A percentile compares a stretch with the other conserved stretches of the same genome.
These are phyloP conservation scores for Talaromyces atroroseus DNA, from an alignment of 2,329 filamentous ascomycete genomes.

Conservation along the genomic window DNA sequence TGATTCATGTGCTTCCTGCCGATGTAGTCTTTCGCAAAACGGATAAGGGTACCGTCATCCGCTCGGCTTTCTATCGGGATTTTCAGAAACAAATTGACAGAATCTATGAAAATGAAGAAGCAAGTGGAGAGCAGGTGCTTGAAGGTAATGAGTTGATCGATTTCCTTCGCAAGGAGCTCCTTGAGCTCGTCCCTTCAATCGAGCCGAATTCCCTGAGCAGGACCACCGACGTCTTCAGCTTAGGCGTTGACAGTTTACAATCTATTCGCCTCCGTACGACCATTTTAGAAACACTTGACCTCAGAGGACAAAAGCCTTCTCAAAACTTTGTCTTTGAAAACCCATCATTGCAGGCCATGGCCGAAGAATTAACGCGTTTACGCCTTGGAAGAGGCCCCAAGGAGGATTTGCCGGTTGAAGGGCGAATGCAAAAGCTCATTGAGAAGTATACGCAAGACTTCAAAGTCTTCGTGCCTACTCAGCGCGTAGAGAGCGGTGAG, in stretches of 20 bases:
- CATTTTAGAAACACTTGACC: conserved; percentile 48
- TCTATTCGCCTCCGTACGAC: conserved; percentile 52
- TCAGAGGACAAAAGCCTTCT: conserved; percentile 41
- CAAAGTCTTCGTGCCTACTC: conserved; percentile 23
- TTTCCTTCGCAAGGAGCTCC: conserved; percentile 24
- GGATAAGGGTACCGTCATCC: conserved; percentile 54
- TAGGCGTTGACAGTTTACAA: conserved; percentile 55
- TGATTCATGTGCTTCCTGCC: conserved; percentile 45
- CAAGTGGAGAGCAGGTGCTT: conserved; percentile 13
- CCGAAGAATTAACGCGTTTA: conserved; percentile 41
- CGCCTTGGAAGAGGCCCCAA: conserved; percentile 33
- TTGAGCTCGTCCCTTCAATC: conserved; percentile 30
- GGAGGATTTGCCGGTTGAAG: conserved; percentile 14
- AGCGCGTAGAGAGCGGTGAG: conserved; percentile 16
- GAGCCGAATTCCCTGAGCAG: conserved; percentile 23
- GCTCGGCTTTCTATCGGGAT: conserved; percentile 45
- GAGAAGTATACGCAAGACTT: conserved; percentile 35
- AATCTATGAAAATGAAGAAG: conserved; percentile 32
- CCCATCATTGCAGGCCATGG: conserved; percentile 45
- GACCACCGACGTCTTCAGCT: conserved; percentile 54
- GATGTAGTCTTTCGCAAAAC: conserved; percentile 47
- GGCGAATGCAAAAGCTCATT: conserved; percentile 44
- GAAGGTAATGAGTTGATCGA: conserved; percentile 17
- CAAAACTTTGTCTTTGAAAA: conserved; percentile 55
- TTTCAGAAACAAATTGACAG: conserved; percentile 46